phyloP scores from a whole-genome alignment of 805 yeast genomes.

The Ogataea neopini region DNA sequence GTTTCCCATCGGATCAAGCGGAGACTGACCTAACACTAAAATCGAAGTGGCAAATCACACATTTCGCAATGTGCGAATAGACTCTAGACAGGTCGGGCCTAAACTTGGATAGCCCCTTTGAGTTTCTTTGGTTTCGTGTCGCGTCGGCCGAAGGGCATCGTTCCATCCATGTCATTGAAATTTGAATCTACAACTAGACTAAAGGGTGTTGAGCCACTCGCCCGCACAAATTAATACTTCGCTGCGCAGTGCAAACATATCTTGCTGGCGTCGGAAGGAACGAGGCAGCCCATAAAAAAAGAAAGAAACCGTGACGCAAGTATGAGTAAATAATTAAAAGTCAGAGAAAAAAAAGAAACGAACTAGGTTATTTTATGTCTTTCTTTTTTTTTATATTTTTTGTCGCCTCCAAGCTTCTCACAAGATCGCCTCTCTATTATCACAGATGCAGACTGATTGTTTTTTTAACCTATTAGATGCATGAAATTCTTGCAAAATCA shows the following conservation, averaged over 20 bases:
- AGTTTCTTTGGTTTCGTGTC: no score
- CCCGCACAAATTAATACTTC: neutral
- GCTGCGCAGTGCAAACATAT: neutral
- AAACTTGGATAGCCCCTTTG: no score
- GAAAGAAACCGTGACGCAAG: neutral
- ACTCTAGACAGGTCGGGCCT: no score
- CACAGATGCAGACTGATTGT: neutral
- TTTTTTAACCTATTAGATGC: neutral
- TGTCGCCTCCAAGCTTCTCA: neutral
- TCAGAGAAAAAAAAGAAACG: neutral
- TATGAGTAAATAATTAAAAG: neutral
- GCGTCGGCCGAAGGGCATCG: no score
- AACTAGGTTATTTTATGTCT: slow-evolving; percentile 7
- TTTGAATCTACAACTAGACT: no score
- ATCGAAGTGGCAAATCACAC: no score
- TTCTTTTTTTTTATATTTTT: neutral
- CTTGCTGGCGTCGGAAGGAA: neutral
- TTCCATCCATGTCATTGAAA: no score
- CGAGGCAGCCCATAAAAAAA: slow-evolving; percentile 1
- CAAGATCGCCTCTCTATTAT: neutral
- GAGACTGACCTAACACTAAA: no score
- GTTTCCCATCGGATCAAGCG: neutral
- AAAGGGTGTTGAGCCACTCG: neutral
- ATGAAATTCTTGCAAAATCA: neutral
- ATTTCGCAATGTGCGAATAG: no score